Base-by-base conservation (phyloP, 148 eudicot species). In the Limonium bicolor region DNA sequence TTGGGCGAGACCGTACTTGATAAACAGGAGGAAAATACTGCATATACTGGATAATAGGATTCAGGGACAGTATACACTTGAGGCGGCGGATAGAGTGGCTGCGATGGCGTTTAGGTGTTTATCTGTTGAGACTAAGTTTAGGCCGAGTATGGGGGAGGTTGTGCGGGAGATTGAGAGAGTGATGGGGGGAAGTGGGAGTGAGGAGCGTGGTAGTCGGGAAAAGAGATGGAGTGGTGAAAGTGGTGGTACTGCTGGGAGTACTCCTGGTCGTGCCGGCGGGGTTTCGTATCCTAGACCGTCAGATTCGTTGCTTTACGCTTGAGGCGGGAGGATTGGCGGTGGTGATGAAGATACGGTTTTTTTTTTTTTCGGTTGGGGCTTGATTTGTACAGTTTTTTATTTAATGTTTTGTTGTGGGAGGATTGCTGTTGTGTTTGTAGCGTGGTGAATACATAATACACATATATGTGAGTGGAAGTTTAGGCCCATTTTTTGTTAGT, bases 1-100 rank as follows among this genome's bases (percentile, higher is more conserved):
- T 24, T 84, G 85, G 85, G 90, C 95, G 36, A 79, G 77, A 30
- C 86, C 95, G 14, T 76, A 74, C 59, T 63, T 84, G 20, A 71
- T 59, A 6, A 71, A 71, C 53, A 84, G 77, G 44, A 58, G 85
- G 1, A 76, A 67, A 61, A 67, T 84, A 32, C 63, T 76, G 15
- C 82, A 71, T 1, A 49, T 84, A 25, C 47, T 85, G 29, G 95
- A 85, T 55, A 80, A 43, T 36, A 88, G 95, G 13, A 73, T 85
- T 1, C 80, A 80, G 44, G 88, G 86, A n/a, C 95, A 80, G 29
- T 85, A 85, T 68, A 56, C 68, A 1, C 26, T 76, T 46, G 90
- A 77, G 16, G 61, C 56, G 0, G 95, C 86, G 11, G 57, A 64
- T 4, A 74, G 58, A 27, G 73, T 68, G 2, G 76, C 90, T 16